Conservation (phyloP, 306 rosid genomes). For the Spatholobus suberectus region DNA sequence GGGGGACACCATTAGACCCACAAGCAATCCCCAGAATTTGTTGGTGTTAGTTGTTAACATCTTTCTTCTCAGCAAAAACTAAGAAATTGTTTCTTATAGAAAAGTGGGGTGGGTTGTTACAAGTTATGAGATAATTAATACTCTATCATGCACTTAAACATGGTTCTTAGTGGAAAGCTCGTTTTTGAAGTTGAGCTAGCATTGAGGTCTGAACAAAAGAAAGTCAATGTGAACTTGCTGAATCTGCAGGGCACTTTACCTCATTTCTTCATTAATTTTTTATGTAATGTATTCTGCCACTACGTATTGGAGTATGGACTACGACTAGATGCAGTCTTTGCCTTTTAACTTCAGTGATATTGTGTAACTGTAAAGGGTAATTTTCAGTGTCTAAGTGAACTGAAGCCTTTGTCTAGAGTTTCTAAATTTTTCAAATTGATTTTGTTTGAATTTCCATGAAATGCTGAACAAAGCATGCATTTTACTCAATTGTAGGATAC, state of each 20-base stretch:
- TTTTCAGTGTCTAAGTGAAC: slow-evolving; percentile 1
- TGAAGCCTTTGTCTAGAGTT: background rate
- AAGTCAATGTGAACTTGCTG: slow-evolving; percentile 1
- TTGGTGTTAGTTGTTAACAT: background rate
- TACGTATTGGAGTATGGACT: background rate
- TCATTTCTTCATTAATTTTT: background rate
- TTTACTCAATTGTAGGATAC: background rate
- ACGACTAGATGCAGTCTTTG: background rate
- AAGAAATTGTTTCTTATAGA: background rate
- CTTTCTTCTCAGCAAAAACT: background rate
- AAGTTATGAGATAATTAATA: background rate
- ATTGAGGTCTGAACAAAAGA: background rate
- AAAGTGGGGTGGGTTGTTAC: background rate
- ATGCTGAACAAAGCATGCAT: background rate
- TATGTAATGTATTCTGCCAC: background rate
- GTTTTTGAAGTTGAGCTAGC: background rate
- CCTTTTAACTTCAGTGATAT: background rate
- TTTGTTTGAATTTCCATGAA: background rate
- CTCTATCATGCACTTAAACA: slow-evolving; percentile 3
- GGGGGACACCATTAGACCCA: background rate
- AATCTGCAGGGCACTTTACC: background rate
- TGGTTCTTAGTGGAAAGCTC: too few relatives aligned
- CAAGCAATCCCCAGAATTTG: background rate
- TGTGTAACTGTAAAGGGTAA: background rate
- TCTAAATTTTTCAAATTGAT: background rate